Evolutionary conservation across 768 basidiomycete genomes (phyloP), one percentile per base, ranked within the genome.

Genomic region (Postia placenta): DNA sequence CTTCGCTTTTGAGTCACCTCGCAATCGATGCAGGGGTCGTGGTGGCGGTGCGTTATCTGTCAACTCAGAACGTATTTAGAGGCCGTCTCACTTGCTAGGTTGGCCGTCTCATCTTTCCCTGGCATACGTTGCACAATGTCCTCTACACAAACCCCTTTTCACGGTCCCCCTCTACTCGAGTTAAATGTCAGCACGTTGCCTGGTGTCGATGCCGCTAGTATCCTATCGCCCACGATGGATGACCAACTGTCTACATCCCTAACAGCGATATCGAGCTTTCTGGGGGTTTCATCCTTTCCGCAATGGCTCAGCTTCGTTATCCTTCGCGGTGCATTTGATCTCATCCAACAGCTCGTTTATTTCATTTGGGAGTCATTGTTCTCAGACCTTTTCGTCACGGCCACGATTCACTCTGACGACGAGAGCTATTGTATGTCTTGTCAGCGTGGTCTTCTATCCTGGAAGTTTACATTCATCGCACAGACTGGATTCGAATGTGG

Each of bases 401-500:
- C 79, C 2, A 68, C 65, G 27, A 81, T 87, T 48, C 72, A 80
- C 1, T 76, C 80, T 5, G 66, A 73, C 0, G 84, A 88, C 53
- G 45, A 59, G 14, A 71, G 74, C 48, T 84, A 74, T 56, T 63
- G 84, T 84, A 56, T 7, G 80, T 45, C 46, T 43, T 7, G 15
- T n/a, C n/a, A n/a, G n/a, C n/a, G n/a, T n/a, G n/a, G n/a, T n/a
- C n/a, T n/a, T n/a, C n/a, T n/a, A n/a, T n/a, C 45, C 42, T 36
- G 40, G 50, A 4, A 28, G 33, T 28, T 14, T 30, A 4, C n/a
- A 47, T 12, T 17, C 19, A 9, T 47, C 1, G 33, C 33, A 25
- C 49, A 85, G 83, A 75, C 33, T 87, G 85, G 86, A 72, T 87
- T 57, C 75, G 85, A 74, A 64, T 73, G 30, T 87, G 85, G 85